phyloP scores from a whole-genome alignment of 2,329 filamentous ascomycete species.

The Trichoderma koningiopsis region DNA sequence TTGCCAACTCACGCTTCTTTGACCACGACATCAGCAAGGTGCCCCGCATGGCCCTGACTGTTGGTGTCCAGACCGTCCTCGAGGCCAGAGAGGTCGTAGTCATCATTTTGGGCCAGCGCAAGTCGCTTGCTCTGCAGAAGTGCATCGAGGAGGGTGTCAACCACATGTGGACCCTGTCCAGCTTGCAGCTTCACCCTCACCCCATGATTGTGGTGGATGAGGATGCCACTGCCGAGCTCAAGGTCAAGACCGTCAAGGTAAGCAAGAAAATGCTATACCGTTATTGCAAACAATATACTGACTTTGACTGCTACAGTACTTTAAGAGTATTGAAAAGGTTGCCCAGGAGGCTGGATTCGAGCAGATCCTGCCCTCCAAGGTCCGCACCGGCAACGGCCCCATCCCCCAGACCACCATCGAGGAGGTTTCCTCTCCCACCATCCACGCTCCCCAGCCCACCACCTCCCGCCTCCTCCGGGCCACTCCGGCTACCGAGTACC shows the following conservation, averaged over 20 bases:
- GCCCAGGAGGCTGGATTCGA: conserved; percentile 60
- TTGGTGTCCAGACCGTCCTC: conserved; percentile 81
- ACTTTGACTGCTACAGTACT: conserved; percentile 52
- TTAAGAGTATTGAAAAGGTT: conserved; percentile 70
- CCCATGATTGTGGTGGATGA: conserved; percentile 84
- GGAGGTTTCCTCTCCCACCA: conserved; percentile 48
- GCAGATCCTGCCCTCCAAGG: conserved; percentile 58
- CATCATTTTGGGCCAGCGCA: conserved; percentile 80
- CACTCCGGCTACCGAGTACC: conserved; percentile 58
- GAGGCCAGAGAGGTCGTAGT: conserved; percentile 81
- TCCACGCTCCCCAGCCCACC: conserved; percentile 57
- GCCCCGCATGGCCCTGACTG: conserved; percentile 79
- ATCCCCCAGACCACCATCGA: conserved; percentile 46
- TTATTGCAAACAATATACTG: neutral
- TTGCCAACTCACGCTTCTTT: conserved; percentile 86
- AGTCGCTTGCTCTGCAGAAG: conserved; percentile 75
- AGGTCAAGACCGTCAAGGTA: conserved; percentile 72
- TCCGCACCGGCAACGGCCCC: conserved; percentile 54
- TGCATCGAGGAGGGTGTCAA: conserved; percentile 82
- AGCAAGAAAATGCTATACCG: conserved; percentile 15
- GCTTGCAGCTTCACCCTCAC: conserved; percentile 77
- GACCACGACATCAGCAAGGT: conserved; percentile 72
- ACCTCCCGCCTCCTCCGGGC: conserved; percentile 58
- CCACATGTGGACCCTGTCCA: conserved; percentile 89
- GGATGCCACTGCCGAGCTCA: conserved; percentile 72